phyloP scores from a whole-genome alignment of 306 rosid species.

The Medicago ruthenica region DNA sequence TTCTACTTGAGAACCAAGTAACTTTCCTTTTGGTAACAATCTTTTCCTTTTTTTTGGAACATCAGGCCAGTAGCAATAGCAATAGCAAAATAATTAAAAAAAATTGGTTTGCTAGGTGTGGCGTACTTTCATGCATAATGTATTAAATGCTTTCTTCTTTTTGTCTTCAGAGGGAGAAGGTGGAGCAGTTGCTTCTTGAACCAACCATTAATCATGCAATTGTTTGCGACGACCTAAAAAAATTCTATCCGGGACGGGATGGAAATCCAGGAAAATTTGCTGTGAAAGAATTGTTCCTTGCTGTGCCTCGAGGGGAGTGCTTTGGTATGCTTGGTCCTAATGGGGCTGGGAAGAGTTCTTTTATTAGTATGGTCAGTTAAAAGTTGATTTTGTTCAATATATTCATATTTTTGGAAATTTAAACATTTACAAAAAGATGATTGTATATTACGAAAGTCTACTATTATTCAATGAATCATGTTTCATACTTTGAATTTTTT shows the following conservation, averaged over 20 bases:
- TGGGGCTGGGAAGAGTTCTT: conserved; percentile 96
- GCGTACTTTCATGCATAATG: conserved; percentile 7
- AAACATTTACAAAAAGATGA: neutral
- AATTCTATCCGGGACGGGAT: conserved; percentile 81
- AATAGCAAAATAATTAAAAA: too few species aligned
- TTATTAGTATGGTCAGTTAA: conserved; percentile 86
- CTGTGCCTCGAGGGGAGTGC: conserved; percentile 88
- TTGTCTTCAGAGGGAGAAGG: conserved; percentile 74
- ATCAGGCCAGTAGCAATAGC: too few species aligned
- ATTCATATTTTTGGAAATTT: neutral
- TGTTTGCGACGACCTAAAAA: conserved; percentile 68
- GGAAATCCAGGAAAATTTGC: conserved; percentile 87
- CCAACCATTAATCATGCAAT: conserved; percentile 60
- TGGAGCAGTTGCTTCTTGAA: conserved; percentile 64
- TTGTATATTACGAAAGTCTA: conserved; percentile 20
- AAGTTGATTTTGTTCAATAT: neutral
- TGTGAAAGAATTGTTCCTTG: conserved; percentile 86
- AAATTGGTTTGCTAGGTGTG: neutral
- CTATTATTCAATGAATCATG: conserved; percentile 8
- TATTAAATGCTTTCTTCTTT: conserved; percentile 31
- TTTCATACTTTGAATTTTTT: conserved; percentile 31
- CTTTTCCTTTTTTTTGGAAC: neutral
- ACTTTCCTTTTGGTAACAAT: neutral
- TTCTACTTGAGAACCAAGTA: conserved; percentile 33
- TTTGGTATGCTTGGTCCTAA: conserved; percentile 98